A percentile compares a stretch with the other conserved stretches of the same genome.
Conservation (phyloP, 352 stramenopile species). For the Phytophthora sansomeana region DNA sequence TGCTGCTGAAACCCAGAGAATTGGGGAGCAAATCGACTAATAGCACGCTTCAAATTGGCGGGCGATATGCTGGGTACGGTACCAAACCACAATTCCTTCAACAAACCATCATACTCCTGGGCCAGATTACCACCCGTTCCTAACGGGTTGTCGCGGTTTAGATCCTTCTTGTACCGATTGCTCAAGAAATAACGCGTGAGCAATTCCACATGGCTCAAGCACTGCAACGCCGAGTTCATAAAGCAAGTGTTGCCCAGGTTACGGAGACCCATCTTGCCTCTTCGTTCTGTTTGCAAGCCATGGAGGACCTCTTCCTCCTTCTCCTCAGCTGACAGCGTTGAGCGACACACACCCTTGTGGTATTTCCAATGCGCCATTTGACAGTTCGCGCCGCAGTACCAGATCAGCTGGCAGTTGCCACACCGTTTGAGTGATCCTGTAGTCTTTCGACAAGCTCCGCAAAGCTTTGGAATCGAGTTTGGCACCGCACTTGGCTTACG, state of each 20-base stretch:
- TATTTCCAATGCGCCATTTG: slow-evolving; percentile 88
- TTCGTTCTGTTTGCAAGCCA: slow-evolving; percentile 55
- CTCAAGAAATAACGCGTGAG: slow-evolving; percentile 97
- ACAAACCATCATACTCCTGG: slow-evolving; percentile 93
- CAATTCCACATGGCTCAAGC: slow-evolving; percentile 92
- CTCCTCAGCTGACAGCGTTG: slow-evolving; percentile 43
- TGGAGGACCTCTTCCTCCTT: slow-evolving; percentile 58
- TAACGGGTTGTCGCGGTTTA: slow-evolving; percentile 97
- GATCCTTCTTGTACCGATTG: slow-evolving; percentile 92
- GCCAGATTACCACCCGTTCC: slow-evolving; percentile 95
- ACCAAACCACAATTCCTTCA: slow-evolving; percentile 96
- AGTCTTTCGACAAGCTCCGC: slow-evolving; percentile 63
- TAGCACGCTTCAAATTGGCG: slow-evolving; percentile 71
- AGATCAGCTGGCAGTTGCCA: slow-evolving; percentile 75
- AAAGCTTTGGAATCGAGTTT: slow-evolving; percentile 60
- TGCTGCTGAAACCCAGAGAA: slow-evolving; percentile 99
- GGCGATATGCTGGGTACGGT: slow-evolving; percentile 81
- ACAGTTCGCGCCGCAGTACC: slow-evolving; percentile 79
- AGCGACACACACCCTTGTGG: slow-evolving; percentile 68
- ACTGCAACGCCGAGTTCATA: slow-evolving; percentile 89
- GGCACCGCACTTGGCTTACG: slow-evolving; percentile 38
- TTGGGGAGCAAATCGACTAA: slow-evolving; percentile 94
- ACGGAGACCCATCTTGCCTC: slow-evolving; percentile 80
- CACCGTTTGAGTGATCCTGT: slow-evolving; percentile 70
- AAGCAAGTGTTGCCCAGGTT: slow-evolving; percentile 87